These are phyloP conservation scores for Trichoderma atrobrunneum DNA, from an alignment of 2,329 filamentous ascomycete species.

Conservation along the genomic window DNA sequence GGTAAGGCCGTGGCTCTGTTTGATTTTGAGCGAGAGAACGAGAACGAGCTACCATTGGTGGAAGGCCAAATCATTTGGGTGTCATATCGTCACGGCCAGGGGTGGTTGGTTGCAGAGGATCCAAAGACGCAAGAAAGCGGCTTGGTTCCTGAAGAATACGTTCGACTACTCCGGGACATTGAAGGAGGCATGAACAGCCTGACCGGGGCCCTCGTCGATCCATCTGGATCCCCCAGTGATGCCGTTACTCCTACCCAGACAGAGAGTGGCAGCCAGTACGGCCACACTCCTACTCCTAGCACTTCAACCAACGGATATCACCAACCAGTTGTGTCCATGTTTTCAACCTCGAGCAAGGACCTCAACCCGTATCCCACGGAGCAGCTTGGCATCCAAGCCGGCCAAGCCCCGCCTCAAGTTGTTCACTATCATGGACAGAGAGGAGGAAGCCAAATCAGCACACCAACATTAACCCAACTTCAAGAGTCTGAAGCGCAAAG, in stretches of 20 bases:
- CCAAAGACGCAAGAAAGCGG: conserved; percentile 92
- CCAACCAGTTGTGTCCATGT: conserved; percentile 65
- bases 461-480: conserved; percentile 55
- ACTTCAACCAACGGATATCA: conserved; percentile 60
- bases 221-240: conserved; percentile 52
- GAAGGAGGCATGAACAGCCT: conserved; percentile 81
- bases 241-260: conserved; percentile 60
- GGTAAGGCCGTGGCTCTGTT: conserved; percentile 94
- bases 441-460: conserved; percentile 65
- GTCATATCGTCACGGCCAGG: conserved; percentile 91
- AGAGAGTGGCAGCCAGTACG: conserved; percentile 49
- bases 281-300: conserved; percentile 47
- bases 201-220: conserved; percentile 58
- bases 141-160: conserved; percentile 93
- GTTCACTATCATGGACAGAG: conserved; percentile 66
- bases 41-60: conserved; percentile 88
- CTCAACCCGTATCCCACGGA: conserved; percentile 66
- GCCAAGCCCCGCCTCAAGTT: conserved; percentile 63
- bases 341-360: conserved; percentile 69
- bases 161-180: conserved; percentile 86
- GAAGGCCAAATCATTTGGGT: conserved; percentile 97
- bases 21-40: conserved; percentile 91
- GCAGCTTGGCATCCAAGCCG: conserved; percentile 59
- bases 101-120: conserved; percentile 96
- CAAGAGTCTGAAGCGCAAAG: conserved; percentile 47